Evolutionary conservation across 805 yeast genomes (phyloP).

Genomic region (Zygosaccharomyces lentus): DNA sequence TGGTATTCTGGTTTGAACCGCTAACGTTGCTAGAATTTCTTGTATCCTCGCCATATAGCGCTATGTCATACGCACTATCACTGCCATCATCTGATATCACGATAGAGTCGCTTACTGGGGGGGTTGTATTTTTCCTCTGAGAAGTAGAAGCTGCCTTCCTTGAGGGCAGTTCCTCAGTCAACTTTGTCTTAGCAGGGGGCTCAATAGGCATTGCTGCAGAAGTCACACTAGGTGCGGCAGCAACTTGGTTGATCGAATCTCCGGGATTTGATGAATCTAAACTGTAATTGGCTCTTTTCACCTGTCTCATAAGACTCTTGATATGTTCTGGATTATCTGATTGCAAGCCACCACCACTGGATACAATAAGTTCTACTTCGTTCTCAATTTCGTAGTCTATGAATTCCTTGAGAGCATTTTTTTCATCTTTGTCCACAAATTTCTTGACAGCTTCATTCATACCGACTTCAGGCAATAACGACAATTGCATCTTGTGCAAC

Average conservation of each 20-base stretch:
- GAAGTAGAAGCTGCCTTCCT: neutral
- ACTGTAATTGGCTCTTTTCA: conserved; percentile 35
- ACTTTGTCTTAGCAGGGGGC: neutral
- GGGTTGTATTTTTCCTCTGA: neutral
- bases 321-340: conserved; percentile 41
- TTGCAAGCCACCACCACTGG: conserved; percentile 39
- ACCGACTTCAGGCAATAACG: conserved; percentile 70
- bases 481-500: conserved; percentile 57
- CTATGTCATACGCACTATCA: conserved; percentile 13
- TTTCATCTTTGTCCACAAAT: conserved; percentile 81
- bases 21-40: neutral
- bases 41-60: conserved; percentile 11
- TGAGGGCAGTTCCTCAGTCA: too few relatives aligned
- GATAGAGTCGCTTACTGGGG: conserved; percentile 13
- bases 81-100: conserved; percentile 14
- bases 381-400: conserved; percentile 51
- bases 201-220: neutral
- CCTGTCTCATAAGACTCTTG: conserved; percentile 41
- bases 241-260: neutral
- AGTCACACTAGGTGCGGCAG: neutral
- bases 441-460: conserved; percentile 66
- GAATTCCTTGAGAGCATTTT: conserved; percentile 59
- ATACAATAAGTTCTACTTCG: conserved; percentile 47
- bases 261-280: conserved; percentile 1
- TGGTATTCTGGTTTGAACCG: neutral